A percentile compares a stretch with the other conserved stretches of the same genome.
Conservation (phyloP, 805 yeast species). For the Metschnikowia hibisci region DNA sequence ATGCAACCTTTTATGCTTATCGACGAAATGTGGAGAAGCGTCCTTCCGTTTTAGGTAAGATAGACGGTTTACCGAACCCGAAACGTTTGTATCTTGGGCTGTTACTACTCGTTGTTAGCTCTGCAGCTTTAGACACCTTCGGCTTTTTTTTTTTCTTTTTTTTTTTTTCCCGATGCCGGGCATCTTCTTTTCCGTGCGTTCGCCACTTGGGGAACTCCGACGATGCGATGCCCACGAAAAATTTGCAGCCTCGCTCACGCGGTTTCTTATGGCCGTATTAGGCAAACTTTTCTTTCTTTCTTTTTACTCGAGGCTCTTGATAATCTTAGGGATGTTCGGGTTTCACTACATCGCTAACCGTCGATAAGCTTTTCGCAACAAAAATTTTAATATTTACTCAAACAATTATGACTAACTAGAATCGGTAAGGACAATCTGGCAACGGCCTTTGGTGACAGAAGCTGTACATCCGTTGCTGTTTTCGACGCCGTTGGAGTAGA, state of each 20-base stretch:
- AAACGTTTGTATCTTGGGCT: too few relatives aligned
- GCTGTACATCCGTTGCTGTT: conserved; percentile 92
- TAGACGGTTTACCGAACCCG: too few relatives aligned
- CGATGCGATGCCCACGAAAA: conserved; percentile 1
- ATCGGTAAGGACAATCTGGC: conserved; percentile 63
- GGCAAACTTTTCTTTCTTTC: too few relatives aligned
- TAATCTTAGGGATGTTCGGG: too few relatives aligned
- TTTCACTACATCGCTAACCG: neutral
- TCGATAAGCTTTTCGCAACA: neutral
- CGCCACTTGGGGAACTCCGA: neutral
- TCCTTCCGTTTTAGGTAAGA: too few relatives aligned
- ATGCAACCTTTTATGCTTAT: neutral
- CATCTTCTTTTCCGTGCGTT: neutral
- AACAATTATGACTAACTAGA: neutral
- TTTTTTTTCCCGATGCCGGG: neutral
- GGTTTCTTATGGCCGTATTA: too few relatives aligned
- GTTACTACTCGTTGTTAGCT: too few relatives aligned
- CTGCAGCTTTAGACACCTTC: too few relatives aligned
- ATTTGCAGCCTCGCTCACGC: too few relatives aligned
- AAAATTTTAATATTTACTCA: neutral
- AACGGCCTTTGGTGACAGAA: conserved; percentile 78
- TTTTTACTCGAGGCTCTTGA: neutral
- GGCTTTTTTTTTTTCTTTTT: neutral
- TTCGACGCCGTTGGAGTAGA: conserved; percentile 45
- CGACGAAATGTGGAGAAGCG: neutral